A percentile compares a stretch with the other conserved stretches of the same genome.
Conservation (phyloP, 2,329 filamentous ascomycete genomes). For the Aspergillus japonicus region DNA sequence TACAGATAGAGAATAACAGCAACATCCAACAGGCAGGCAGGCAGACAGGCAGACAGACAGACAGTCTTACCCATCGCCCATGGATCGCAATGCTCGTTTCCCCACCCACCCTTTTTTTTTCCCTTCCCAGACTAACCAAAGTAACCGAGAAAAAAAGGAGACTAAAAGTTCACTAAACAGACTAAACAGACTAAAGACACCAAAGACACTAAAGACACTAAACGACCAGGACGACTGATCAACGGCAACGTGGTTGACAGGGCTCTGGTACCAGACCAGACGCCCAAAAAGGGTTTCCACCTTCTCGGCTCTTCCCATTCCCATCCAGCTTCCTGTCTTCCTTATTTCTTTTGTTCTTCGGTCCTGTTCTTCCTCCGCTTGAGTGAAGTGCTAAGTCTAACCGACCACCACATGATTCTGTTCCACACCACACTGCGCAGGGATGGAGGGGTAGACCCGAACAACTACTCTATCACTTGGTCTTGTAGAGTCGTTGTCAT, state of each 20-base stretch:
- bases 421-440: neutral
- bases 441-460: neutral
- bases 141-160: neutral
- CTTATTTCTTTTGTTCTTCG: neutral
- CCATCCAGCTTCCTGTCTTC: neutral
- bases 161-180: neutral
- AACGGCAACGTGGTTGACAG: conserved; percentile 29
- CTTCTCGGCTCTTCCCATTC: conserved; percentile 10
- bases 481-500: no score
- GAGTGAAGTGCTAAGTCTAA: neutral
- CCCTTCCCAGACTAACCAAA: no score
- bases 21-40: neutral
- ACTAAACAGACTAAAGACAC: neutral
- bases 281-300: conserved; percentile 13
- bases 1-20: neutral
- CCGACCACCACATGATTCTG: neutral
- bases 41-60: neutral
- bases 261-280: conserved; percentile 14
- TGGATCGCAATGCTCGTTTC: neutral
- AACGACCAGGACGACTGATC: conserved; percentile 16
- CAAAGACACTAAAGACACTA: neutral
- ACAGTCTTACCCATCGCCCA: neutral
- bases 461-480: no score
- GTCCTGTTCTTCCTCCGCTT: neutral
- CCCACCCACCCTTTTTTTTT: neutral